Base-by-base conservation (phyloP, 352 stramenopile genomes). In the Globisporangium perplexum region DNA sequence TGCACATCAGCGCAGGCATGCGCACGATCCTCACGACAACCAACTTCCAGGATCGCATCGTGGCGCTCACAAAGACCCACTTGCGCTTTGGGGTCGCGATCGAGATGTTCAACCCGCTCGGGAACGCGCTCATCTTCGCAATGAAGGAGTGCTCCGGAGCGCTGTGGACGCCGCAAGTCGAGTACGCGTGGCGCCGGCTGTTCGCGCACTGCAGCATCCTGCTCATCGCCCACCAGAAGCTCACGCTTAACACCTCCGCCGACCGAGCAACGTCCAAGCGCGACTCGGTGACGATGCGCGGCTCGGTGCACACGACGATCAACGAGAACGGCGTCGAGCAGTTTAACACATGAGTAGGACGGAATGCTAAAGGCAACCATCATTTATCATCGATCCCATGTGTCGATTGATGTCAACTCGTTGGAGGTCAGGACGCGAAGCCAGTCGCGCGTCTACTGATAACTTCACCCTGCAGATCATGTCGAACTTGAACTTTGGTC, bases 91-190 rank as follows among this genome's bases (percentile, higher is more conserved):
- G 94, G 30, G 89, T 97, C 22, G 64, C 96, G 23, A 57, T 86
- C 49, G 81, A 96, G 42, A 73, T 86, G 47, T 97, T 95, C 77
- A 95, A 96, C 47, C 69, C 84, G 22, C 67, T 97, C 14, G 88
- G 95, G 4, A 83, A 90, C 51, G 86, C 84, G 18, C 76, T 97
- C 18, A 70, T 97, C 38, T 62, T 66, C 33, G 78, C 83, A 6
- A 94, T 97, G 73, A 76, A 75, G 30, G 62, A 71, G 50, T 69
- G 56, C 7, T 74, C 70, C 4, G 62, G 66, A 10, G 47, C 59
- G 14, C 43, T 66, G 7, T 78, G 72, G 70, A 68, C 72, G 46
- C 50, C 60, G 20, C 53, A 75, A 28, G 52, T 74, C 5, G 72
- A 77, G n/a, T 54, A 74, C 14, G 68, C 70, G 0, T 78, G 70